Evolutionary conservation across 2,329 filamentous ascomycete genomes (phyloP).

Genomic region (Cladophialophora carrionii): DNA sequence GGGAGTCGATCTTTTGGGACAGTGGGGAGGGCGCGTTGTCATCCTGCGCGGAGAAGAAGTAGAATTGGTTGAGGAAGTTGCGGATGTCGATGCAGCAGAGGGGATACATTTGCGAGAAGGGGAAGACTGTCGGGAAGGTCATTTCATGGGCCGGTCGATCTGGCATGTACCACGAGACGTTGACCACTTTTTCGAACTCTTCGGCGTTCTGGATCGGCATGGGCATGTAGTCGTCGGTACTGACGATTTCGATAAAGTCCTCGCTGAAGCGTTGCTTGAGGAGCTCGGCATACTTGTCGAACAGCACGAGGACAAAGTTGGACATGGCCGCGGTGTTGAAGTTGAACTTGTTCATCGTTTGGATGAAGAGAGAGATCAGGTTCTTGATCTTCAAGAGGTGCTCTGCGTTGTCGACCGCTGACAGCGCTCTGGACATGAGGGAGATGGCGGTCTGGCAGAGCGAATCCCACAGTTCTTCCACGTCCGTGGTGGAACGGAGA

Average conservation of each 20-base stretch:
- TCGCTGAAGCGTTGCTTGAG: constrained; percentile 90
- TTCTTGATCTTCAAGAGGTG: constrained; percentile 92
- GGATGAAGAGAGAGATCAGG: constrained; percentile 88
- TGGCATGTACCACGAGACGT: constrained; percentile 92
- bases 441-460: constrained; percentile 88
- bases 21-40: constrained; percentile 73
- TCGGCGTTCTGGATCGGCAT: constrained; percentile 92
- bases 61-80: constrained; percentile 97
- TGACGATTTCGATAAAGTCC: constrained; percentile 86
- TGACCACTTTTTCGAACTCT: constrained; percentile 94
- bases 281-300: constrained; percentile 90
- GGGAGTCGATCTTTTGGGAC: constrained; percentile 80
- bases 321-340: constrained; percentile 84
- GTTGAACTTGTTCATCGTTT: constrained; percentile 97
- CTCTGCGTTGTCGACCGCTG: constrained; percentile 83
- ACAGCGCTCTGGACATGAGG: constrained; percentile 77
- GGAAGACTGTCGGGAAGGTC: constrained; percentile 89
- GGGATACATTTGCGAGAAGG: constrained; percentile 99
- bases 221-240: constrained; percentile 99
- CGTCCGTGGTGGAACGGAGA: constrained; percentile 79
- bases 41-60: constrained; percentile 95
- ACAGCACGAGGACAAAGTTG: constrained; percentile 81
- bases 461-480: constrained; percentile 98
- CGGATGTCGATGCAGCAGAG: constrained; percentile 97
- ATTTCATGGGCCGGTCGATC: constrained; percentile 77